Conservation (phyloP, 805 yeast species). For the Ogataea corticis region DNA sequence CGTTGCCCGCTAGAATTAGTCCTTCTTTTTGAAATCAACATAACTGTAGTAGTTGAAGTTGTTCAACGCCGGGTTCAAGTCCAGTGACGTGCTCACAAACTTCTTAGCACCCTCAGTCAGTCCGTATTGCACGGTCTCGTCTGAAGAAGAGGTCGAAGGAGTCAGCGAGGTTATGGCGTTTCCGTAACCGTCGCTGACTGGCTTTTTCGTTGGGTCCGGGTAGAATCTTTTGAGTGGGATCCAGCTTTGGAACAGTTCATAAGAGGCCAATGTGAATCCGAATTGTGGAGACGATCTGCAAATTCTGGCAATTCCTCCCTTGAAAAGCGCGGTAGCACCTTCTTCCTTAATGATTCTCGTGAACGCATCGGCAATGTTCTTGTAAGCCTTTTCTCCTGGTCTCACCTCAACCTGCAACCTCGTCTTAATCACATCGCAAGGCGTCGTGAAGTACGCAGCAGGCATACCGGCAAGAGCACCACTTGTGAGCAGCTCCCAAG, state of each 20-base stretch:
- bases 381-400: conserved; percentile 73
- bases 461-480: conserved; percentile 99
- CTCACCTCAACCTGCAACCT: conserved; percentile 85
- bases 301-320: conserved; percentile 95
- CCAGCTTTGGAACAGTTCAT: conserved; percentile 80
- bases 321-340: conserved; percentile 83
- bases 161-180: conserved; percentile 28
- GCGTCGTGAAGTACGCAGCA: conserved; percentile 94
- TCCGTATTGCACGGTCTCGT: conserved; percentile 26
- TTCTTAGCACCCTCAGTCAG: conserved; percentile 32
- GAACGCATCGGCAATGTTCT: conserved; percentile 77
- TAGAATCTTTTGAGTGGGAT: conserved; percentile 61
- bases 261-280: conserved; percentile 97
- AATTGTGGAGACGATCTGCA: conserved; percentile 96
- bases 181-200: conserved; percentile 27
- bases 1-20: background rate
- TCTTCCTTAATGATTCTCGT: conserved; percentile 75
- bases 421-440: conserved; percentile 95
- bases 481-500: conserved; percentile 80
- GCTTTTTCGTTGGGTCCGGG: conserved; percentile 26
- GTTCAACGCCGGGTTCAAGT: conserved; percentile 33
- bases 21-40: conserved; percentile 24
- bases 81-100: conserved; percentile 33
- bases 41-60: conserved; percentile 29
- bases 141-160: conserved; percentile 17